A percentile compares a stretch with the other conserved stretches of the same genome.
Conservation (phyloP, 352 stramenopile species). For the Globisporangium apiculatum region DNA sequence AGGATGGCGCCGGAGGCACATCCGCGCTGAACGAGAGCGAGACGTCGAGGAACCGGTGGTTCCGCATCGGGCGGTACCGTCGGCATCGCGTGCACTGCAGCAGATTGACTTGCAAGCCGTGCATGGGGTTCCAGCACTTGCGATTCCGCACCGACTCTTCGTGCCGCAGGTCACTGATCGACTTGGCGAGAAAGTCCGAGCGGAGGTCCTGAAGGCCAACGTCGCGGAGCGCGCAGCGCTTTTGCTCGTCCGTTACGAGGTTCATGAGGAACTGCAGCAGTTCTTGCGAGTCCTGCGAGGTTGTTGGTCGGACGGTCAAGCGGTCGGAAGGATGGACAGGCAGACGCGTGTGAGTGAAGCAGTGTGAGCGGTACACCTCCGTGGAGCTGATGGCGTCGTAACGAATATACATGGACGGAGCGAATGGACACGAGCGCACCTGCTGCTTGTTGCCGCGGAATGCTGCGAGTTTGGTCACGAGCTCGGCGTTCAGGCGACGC, state of each 20-base stretch:
- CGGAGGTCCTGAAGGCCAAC: conserved; percentile 43
- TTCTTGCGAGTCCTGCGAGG: conserved; percentile 67
- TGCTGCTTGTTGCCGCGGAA: conserved; percentile 82
- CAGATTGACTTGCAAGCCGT: conserved; percentile 74
- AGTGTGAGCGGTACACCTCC: background rate
- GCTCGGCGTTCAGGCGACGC: conserved; percentile 46
- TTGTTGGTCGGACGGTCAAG: too few relatives aligned
- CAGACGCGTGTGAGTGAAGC: background rate
- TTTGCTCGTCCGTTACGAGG: conserved; percentile 63
- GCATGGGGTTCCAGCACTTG: conserved; percentile 67
- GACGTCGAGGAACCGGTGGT: conserved; percentile 73
- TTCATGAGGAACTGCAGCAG: conserved; percentile 84
- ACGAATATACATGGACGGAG: too few relatives aligned
- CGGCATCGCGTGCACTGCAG: conserved; percentile 64
- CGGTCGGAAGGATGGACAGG: too few relatives aligned
- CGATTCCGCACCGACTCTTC: conserved; percentile 49
- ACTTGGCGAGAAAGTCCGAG: conserved; percentile 19
- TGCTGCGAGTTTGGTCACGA: conserved; percentile 39
- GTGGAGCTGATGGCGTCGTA: too few relatives aligned
- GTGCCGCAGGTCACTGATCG: conserved; percentile 66
- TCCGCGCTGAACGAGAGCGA: conserved; percentile 58
- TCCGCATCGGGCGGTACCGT: conserved; percentile 59
- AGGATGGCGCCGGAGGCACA: background rate
- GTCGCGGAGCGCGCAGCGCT: conserved; percentile 38
- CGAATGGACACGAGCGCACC: conserved; percentile 3